Evolutionary conservation across 1,139 yeast genomes (phyloP).

Genomic region (Dujonia santamariae): DNA sequence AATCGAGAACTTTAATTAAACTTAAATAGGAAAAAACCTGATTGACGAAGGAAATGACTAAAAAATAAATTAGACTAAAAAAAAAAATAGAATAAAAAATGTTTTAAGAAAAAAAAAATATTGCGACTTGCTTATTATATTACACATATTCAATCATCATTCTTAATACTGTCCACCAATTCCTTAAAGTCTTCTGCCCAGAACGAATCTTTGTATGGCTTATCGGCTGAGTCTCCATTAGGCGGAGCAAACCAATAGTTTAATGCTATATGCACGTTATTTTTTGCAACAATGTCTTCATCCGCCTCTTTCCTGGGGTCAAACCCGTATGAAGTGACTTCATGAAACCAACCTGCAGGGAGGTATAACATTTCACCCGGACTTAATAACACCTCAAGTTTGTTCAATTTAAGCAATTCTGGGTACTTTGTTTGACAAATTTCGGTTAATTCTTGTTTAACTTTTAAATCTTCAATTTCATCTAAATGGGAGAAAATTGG

Average conservation of each 20-base stretch:
- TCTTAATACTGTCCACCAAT: background rate
- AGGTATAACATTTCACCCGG: constrained; percentile 68
- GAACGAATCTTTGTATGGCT: constrained; percentile 45
- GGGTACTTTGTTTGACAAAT: constrained; percentile 43
- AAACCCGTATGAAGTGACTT: constrained; percentile 56
- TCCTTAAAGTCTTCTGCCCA: constrained; percentile 49
- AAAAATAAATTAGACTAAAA: background rate
- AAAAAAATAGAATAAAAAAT: background rate
- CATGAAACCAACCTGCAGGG: constrained; percentile 83
- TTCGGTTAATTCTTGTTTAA: constrained; percentile 21
- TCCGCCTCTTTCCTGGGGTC: constrained; percentile 15
- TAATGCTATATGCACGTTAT: constrained; percentile 53
- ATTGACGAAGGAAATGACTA: background rate
- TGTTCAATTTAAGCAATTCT: constrained; percentile 37
- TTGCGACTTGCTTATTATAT: background rate
- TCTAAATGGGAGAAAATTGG: constrained; percentile 60
- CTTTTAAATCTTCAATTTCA: constrained; percentile 33
- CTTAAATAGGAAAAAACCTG: no score
- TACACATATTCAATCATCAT: background rate
- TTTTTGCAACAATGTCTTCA: constrained; percentile 13
- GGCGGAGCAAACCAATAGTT: constrained; percentile 80
- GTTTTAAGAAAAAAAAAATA: background rate
- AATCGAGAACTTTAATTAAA: no score
- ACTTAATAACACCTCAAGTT: constrained; percentile 44
- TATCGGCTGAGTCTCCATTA: constrained; percentile 22